A percentile compares a stretch with the other conserved stretches of the same genome.
phyloP scores from a whole-genome alignment of 176 grass and related monocot genomes.

The Ensete glaucum region DNA sequence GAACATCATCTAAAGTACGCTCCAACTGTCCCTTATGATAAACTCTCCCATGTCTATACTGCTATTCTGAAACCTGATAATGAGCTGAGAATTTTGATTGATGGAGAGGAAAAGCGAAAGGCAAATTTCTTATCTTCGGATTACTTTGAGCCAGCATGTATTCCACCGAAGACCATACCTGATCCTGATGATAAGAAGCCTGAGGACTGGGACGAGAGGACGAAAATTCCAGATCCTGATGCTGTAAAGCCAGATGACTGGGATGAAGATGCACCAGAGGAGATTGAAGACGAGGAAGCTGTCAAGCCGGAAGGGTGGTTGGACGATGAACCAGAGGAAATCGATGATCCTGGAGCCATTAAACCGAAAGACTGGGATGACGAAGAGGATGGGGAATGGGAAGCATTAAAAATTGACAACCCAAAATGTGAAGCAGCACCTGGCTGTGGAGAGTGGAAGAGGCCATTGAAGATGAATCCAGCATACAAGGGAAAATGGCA shows the following conservation, averaged over 20 bases:
- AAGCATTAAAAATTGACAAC: constrained; percentile 83
- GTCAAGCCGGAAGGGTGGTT: constrained; percentile 90
- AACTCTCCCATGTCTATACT: constrained; percentile 89
- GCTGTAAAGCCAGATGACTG: constrained; percentile 88
- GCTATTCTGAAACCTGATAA: constrained; percentile 87
- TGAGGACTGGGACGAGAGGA: constrained; percentile 94
- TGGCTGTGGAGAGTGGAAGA: constrained; percentile 98
- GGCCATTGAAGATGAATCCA: constrained; percentile 81
- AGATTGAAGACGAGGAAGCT: constrained; percentile 81
- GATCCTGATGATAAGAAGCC: constrained; percentile 98
- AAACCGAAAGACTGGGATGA: constrained; percentile 99
- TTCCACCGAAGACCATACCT: constrained; percentile 83
- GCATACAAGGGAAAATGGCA: constrained; percentile 98
- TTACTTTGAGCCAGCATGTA: constrained; percentile 79
- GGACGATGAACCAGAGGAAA: constrained; percentile 91
- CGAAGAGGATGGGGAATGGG: constrained; percentile 97
- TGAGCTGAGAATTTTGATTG: constrained; percentile 73
- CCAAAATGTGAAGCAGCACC: constrained; percentile 87
- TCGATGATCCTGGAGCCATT: constrained; percentile 72
- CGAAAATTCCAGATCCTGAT: constrained; percentile 70
- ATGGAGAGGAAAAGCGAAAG: constrained; percentile 85
- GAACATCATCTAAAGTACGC: constrained; percentile 94
- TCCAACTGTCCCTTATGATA: constrained; percentile 80
- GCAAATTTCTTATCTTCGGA: constrained; percentile 73
- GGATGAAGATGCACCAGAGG: constrained; percentile 93